Evolutionary conservation across 2,329 filamentous ascomycete genomes (phyloP).

Genomic region (Ilyonectria destructans): DNA sequence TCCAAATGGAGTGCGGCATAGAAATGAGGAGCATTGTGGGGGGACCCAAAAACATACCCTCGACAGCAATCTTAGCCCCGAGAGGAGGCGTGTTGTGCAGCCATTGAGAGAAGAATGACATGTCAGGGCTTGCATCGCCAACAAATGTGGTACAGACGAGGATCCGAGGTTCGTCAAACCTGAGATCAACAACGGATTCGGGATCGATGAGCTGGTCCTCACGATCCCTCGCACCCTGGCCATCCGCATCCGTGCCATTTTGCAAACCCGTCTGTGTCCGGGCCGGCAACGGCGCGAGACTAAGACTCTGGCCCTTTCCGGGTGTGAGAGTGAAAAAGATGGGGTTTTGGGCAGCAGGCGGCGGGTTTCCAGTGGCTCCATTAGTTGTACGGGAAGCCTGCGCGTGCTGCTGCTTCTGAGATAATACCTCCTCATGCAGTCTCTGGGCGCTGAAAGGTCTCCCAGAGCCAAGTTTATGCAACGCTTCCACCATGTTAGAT

Average conservation of each 20-base stretch:
- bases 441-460: constrained; percentile 71
- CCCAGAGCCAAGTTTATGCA: constrained; percentile 68
- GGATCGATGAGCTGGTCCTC: constrained; percentile 64
- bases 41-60: constrained; percentile 79
- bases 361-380: constrained; percentile 58
- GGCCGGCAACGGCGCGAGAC: constrained; percentile 65
- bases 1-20: constrained; percentile 77
- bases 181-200: constrained; percentile 68
- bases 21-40: constrained; percentile 78
- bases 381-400: constrained; percentile 63
- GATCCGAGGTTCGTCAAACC: constrained; percentile 75
- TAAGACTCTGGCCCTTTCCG: constrained; percentile 67
- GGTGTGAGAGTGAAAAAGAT: constrained; percentile 71
- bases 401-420: constrained; percentile 61
- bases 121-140: constrained; percentile 76
- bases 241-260: constrained; percentile 49
- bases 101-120: constrained; percentile 78
- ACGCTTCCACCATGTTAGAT: constrained; percentile 69
- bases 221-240: constrained; percentile 41
- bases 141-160: constrained; percentile 79
- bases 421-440: constrained; percentile 71
- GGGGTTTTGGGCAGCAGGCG: constrained; percentile 59
- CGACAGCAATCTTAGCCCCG: constrained; percentile 73
- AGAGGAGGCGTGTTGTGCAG: constrained; percentile 72
- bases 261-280: constrained; percentile 49